phyloP scores from a whole-genome alignment of 2,329 filamentous ascomycete species.

The Fusarium sp. region DNA sequence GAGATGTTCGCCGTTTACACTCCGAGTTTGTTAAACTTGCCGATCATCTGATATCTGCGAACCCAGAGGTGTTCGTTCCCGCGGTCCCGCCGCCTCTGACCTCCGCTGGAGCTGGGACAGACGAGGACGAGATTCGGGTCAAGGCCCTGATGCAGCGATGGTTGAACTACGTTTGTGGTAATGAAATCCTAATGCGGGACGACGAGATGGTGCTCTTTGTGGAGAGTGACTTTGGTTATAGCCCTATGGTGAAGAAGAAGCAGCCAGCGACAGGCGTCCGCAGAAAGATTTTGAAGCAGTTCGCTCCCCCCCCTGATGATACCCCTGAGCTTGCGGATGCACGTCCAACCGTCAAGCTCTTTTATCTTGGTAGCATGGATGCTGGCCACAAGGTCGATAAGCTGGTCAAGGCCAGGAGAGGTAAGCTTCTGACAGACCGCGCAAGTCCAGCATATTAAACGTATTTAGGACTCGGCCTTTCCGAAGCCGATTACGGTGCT shows the following conservation, averaged over 20 bases:
- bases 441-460: conserved; percentile 35
- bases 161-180: conserved; percentile 93
- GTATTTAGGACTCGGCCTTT: conserved; percentile 82
- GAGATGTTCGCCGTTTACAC: conserved; percentile 94
- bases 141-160: conserved; percentile 93
- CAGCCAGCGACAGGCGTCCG: conserved; percentile 96
- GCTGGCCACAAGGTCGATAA: conserved; percentile 96
- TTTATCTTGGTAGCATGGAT: conserved; percentile 96
- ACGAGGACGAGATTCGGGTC: conserved; percentile 91
- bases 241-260: conserved; percentile 93
- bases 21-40: conserved; percentile 97
- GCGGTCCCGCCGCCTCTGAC: conserved; percentile 95
- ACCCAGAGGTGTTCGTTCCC: conserved; percentile 93
- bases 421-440: conserved; percentile 61
- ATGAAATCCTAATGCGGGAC: conserved; percentile 92
- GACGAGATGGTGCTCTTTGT: conserved; percentile 98
- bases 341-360: conserved; percentile 90
- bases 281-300: conserved; percentile 96
- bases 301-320: conserved; percentile 96
- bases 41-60: conserved; percentile 96
- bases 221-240: conserved; percentile 99
- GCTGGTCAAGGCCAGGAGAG: conserved; percentile 90
- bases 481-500: conserved; percentile 92
- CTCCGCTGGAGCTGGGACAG: conserved; percentile 92
- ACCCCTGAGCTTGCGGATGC: conserved; percentile 93